Conservation (phyloP, 129 eudicot genomes). For the Apium graveolens region DNA sequence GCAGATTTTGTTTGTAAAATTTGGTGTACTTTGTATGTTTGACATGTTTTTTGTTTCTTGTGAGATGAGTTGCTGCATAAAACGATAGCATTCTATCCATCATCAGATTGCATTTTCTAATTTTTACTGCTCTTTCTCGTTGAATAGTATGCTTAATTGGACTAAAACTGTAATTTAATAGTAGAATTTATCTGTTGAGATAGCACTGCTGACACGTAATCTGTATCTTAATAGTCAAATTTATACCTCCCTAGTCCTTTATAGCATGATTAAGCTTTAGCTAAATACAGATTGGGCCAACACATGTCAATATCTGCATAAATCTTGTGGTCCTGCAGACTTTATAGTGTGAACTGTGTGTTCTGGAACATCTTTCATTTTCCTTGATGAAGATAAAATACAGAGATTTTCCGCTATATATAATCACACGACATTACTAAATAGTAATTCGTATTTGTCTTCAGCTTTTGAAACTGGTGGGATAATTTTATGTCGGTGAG, state of each 20-base stretch:
- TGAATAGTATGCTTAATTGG: background rate
- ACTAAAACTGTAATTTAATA: background rate
- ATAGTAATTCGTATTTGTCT: background rate
- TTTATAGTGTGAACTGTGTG: background rate
- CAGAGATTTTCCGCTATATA: background rate
- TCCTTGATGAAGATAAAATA: background rate
- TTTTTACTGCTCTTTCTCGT: background rate
- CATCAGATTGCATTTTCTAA: background rate
- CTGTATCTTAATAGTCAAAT: background rate
- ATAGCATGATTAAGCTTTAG: background rate
- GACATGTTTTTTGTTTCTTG: background rate
- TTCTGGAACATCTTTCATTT: background rate
- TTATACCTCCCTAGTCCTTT: background rate
- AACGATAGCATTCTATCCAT: background rate
- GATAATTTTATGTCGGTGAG: no score
- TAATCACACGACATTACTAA: background rate
- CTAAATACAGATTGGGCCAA: background rate
- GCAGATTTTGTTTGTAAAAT: background rate
- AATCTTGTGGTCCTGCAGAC: background rate
- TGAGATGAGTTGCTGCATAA: background rate
- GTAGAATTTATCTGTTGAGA: background rate
- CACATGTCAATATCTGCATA: background rate
- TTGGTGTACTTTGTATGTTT: background rate
- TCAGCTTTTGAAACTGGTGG: no score
- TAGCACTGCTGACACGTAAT: background rate